Base-by-base conservation (phyloP, 768 basidiomycete genomes). In the Pleurotus djamor region DNA sequence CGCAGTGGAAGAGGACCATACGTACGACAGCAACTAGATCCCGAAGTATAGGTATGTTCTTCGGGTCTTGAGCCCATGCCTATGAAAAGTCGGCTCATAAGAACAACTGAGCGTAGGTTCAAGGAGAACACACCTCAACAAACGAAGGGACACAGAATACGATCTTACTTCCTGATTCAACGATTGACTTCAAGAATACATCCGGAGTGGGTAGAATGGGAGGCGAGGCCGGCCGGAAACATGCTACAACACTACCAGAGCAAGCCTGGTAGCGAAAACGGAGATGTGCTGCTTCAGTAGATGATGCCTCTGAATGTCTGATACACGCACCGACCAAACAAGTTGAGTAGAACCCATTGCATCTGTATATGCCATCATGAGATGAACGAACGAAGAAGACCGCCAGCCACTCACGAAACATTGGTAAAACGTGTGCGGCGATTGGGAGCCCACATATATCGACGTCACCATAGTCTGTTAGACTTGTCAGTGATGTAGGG, bases 121-220 rank as follows among this genome's bases (percentile, higher is more conserved):
- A n/a, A n/a, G n/a, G n/a, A n/a, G n/a, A n/a, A n/a, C n/a, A n/a
- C 35, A 70, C 70, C 62, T 71, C 70, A 38, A 69, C 55, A 45
- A 71, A 66, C 16, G 52, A 45, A 3, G 70, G 70, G 2, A 68
- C 66, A 51, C 60, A 60, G 43, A 64, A 66, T 12, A 67, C 44
- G 16, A 65, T 57, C 13, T 63, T 59, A 56, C 67, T 64, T 5
- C 62, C 49, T 5, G 63, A 62, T 10, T 36, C 61, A 8, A 58
- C 52, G 2, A 52, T 38, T 13, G 51, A 10, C 35, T 28, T n/a
- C 6, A 60, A 33, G 21, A 58, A n/a, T 4, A 16, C 37, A 21
- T 60, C 60, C 10, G 60, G 33, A 8, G 60, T 47, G 32, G 60
- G 57, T 7, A 58, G 16, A 13, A 57, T 17, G 5, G 57, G 44